These are phyloP conservation scores for Gynandropsis gynandra DNA, from an alignment of 345 rosid species.

Conservation along the genomic window DNA sequence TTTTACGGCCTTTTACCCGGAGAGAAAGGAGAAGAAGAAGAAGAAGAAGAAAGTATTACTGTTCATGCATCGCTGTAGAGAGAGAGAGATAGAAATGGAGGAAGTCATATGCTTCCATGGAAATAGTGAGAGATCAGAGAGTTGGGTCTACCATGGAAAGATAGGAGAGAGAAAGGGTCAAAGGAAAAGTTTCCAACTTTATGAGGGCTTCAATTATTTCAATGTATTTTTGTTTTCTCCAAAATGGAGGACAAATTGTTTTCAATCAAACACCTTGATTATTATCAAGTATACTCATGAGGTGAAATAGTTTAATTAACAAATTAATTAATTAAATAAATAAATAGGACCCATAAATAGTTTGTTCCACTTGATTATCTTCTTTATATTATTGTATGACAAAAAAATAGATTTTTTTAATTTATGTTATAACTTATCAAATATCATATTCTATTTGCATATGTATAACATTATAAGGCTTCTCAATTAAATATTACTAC, in stretches of 20 bases:
- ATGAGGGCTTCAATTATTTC: slow-evolving; percentile 15
- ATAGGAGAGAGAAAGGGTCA: slow-evolving; percentile 38
- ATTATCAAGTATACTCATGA: too few species aligned
- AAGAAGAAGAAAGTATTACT: slow-evolving; percentile 17
- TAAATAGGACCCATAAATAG: too few species aligned
- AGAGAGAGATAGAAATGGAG: slow-evolving; percentile 26
- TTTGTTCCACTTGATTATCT: too few species aligned
- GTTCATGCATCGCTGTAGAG: slow-evolving; percentile 27
- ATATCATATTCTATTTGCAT: too few species aligned
- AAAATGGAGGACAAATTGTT: slow-evolving; percentile 5
- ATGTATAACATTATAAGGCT: too few species aligned
- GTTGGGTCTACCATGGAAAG: slow-evolving; percentile 47
- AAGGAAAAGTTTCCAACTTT: slow-evolving; percentile 34
- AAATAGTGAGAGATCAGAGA: slow-evolving; percentile 37
- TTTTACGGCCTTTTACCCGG: neutral
- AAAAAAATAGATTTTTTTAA: too few species aligned
- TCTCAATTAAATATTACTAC: too few species aligned
- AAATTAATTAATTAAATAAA: too few species aligned
- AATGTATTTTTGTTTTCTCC: neutral
- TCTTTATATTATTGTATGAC: too few species aligned
- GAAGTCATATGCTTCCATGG: slow-evolving; percentile 34
- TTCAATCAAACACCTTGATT: slow-evolving; percentile 20
- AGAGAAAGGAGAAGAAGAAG: slow-evolving; percentile 21
- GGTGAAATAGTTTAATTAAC: too few species aligned
- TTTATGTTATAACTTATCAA: too few species aligned